phyloP scores from a whole-genome alignment of 768 basidiomycete genomes.

The Hypsizygus marmoreus region DNA sequence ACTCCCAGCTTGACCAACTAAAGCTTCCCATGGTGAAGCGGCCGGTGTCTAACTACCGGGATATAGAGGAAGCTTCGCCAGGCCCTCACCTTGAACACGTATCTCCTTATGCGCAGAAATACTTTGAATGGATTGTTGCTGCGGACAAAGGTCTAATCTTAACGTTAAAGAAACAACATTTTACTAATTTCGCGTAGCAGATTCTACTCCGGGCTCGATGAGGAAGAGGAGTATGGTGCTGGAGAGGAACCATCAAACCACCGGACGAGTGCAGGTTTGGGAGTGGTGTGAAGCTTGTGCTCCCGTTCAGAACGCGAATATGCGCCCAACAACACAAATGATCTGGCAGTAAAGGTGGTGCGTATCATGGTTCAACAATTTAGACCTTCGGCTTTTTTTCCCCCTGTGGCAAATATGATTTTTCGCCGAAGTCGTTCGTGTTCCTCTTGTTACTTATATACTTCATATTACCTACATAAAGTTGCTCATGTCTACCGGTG shows the following conservation, averaged over 20 bases:
- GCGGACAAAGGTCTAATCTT: conserved; percentile 42
- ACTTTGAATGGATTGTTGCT: conserved; percentile 53
- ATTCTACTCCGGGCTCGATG: background rate
- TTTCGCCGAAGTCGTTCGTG: too few relatives aligned
- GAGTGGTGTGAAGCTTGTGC: conserved; percentile 14
- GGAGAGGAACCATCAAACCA: background rate
- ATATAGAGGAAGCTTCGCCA: conserved; percentile 2
- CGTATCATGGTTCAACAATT: too few relatives aligned
- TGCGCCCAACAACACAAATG: too few relatives aligned
- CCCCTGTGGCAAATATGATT: too few relatives aligned
- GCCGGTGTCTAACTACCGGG: conserved; percentile 17
- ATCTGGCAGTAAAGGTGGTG: too few relatives aligned
- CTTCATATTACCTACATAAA: too few relatives aligned
- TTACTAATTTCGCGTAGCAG: too few relatives aligned
- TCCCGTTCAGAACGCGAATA: background rate
- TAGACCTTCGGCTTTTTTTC: too few relatives aligned
- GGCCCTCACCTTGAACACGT: conserved; percentile 34
- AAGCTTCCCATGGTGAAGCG: conserved; percentile 48
- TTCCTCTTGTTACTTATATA: too few relatives aligned
- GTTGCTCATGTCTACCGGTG: too few relatives aligned
- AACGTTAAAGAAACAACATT: too few relatives aligned
- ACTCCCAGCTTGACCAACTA: conserved; percentile 54
- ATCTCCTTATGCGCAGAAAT: conserved; percentile 45
- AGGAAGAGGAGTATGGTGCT: conserved; percentile 11
- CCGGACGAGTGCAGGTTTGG: conserved; percentile 6